These are phyloP conservation scores for Malus sylvestris DNA, from an alignment of 306 rosid species.

Conservation along the genomic window DNA sequence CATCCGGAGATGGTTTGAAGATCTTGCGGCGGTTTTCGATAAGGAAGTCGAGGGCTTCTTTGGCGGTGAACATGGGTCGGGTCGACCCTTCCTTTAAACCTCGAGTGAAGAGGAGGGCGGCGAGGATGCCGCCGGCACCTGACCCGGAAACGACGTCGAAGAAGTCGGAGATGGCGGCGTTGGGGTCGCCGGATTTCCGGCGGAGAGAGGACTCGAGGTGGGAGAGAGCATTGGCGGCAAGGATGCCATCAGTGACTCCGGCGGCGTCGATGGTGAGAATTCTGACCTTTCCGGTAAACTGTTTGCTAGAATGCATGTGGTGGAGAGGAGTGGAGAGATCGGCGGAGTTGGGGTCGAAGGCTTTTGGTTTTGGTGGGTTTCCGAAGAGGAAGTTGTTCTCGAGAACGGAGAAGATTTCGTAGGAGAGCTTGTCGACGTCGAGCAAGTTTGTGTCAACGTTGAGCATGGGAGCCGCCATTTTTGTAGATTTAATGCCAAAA, in stretches of 20 bases:
- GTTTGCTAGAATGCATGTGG: slow-evolving; percentile 20
- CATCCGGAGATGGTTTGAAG: slow-evolving; percentile 21
- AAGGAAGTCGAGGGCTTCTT: slow-evolving; percentile 53
- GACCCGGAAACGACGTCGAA: slow-evolving; percentile 90
- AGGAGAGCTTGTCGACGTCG: slow-evolving; percentile 73
- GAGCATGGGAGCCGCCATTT: slow-evolving; percentile 67
- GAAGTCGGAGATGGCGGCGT: slow-evolving; percentile 46
- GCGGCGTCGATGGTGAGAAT: slow-evolving; percentile 76
- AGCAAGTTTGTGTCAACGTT: slow-evolving; percentile 23
- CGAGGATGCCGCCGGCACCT: slow-evolving; percentile 73
- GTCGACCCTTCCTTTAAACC: slow-evolving; percentile 37
- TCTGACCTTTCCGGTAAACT: slow-evolving; percentile 52
- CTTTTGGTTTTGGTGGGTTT: neutral
- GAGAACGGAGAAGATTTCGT: slow-evolving; percentile 86
- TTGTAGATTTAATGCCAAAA: neutral
- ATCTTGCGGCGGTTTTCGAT: slow-evolving; percentile 49
- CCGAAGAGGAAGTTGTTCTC: slow-evolving; percentile 88
- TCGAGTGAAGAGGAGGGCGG: slow-evolving; percentile 66
- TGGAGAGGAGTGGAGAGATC: slow-evolving; percentile 7
- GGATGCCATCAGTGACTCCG: slow-evolving; percentile 79
- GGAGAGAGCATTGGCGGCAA: slow-evolving; percentile 66
- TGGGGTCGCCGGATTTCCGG: slow-evolving; percentile 45
- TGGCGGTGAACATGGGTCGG: slow-evolving; percentile 58
- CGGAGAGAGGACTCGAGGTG: slow-evolving; percentile 62
- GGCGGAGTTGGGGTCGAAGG: neutral